Percentiles rank a stretch among this genome's conserved stretches.
phyloP scores from a whole-genome alignment of 768 basidiomycete genomes.

The Rubroboletus pulcherrimus region DNA sequence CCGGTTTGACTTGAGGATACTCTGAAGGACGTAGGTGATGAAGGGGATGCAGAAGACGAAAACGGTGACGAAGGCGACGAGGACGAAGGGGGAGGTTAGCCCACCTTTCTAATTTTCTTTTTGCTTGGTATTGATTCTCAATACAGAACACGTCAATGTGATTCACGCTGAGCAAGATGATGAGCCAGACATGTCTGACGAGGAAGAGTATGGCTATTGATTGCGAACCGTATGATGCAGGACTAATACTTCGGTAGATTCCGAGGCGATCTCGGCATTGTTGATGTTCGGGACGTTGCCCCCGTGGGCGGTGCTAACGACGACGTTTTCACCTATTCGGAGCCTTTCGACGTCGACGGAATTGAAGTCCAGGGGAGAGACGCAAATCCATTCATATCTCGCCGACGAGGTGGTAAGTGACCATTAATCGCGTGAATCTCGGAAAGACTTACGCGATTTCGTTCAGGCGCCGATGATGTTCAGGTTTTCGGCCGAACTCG shows the following conservation, averaged over 20 bases:
- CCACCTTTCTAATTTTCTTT: neutral
- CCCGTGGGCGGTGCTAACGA: slow-evolving; percentile 35
- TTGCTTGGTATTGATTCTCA: slow-evolving; percentile 7
- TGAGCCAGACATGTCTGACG: slow-evolving; percentile 63
- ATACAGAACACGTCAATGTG: slow-evolving; percentile 49
- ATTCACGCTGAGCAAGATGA: slow-evolving; percentile 61
- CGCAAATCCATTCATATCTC: slow-evolving; percentile 41
- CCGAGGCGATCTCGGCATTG: slow-evolving; percentile 37
- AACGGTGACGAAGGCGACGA: slow-evolving; percentile 55
- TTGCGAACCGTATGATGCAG: neutral
- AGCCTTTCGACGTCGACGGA: slow-evolving; percentile 46
- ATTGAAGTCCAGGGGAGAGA: slow-evolving; percentile 42
- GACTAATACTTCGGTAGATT: slow-evolving; percentile 33
- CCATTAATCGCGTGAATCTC: neutral
- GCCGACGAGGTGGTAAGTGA: slow-evolving; percentile 44
- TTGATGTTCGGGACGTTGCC: slow-evolving; percentile 33
- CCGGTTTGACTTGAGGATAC: slow-evolving; percentile 7
- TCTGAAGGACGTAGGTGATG: slow-evolving; percentile 51
- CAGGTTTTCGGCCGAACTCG: slow-evolving; percentile 64
- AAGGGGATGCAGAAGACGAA: slow-evolving; percentile 54
- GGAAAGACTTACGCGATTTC: neutral
- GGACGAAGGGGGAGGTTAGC: slow-evolving; percentile 22
- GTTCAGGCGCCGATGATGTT: slow-evolving; percentile 48
- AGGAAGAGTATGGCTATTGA: slow-evolving; percentile 50
- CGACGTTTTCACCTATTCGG: slow-evolving; percentile 53